These are phyloP conservation scores for Suillus plorans DNA, from an alignment of 768 basidiomycete species.

Conservation along the genomic window DNA sequence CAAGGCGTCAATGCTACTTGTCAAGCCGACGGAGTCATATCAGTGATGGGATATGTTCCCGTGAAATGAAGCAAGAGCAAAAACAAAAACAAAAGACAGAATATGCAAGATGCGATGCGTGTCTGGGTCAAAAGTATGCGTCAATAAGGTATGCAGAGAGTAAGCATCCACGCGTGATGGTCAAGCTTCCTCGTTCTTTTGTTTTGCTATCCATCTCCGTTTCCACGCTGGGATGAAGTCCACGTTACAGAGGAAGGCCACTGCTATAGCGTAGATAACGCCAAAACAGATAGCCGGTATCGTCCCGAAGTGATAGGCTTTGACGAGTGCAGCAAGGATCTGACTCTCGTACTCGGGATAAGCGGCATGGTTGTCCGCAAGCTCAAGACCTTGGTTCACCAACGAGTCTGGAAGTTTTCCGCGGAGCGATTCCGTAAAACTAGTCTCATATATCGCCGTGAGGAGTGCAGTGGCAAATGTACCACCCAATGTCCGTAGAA, in stretches of 20 bases:
- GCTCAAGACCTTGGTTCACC: conserved; percentile 29
- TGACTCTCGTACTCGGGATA: conserved; percentile 35
- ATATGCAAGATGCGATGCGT: conserved; percentile 6
- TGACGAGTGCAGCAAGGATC: conserved; percentile 32
- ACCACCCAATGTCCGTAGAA: conserved; percentile 33
- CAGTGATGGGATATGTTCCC: conserved; percentile 7
- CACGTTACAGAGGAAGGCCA: conserved; percentile 30
- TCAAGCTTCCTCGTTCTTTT: conserved; percentile 24
- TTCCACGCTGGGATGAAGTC: conserved; percentile 35
- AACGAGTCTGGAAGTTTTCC: conserved; percentile 29
- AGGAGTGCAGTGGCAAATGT: conserved; percentile 37
- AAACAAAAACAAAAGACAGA: conserved; percentile 1
- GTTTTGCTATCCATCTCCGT: conserved; percentile 28
- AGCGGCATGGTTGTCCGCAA: conserved; percentile 28
- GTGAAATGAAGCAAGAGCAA: conserved; percentile 15
- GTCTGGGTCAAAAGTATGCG: conserved; percentile 11
- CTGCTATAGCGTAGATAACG: conserved; percentile 30
- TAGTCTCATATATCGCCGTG: conserved; percentile 33
- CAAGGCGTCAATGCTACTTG: conserved; percentile 1
- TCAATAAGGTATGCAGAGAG: conserved; percentile 22
- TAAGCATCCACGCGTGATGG: conserved; percentile 13
- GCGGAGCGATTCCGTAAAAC: conserved; percentile 28
- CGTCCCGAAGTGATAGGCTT: conserved; percentile 33
- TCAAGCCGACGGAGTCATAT: conserved; percentile 2
- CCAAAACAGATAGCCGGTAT: conserved; percentile 35